A percentile compares a stretch with the other conserved stretches of the same genome.
These are phyloP conservation scores for Tephrocybe rancida DNA, from an alignment of 768 basidiomycete genomes.

Conservation along the genomic window DNA sequence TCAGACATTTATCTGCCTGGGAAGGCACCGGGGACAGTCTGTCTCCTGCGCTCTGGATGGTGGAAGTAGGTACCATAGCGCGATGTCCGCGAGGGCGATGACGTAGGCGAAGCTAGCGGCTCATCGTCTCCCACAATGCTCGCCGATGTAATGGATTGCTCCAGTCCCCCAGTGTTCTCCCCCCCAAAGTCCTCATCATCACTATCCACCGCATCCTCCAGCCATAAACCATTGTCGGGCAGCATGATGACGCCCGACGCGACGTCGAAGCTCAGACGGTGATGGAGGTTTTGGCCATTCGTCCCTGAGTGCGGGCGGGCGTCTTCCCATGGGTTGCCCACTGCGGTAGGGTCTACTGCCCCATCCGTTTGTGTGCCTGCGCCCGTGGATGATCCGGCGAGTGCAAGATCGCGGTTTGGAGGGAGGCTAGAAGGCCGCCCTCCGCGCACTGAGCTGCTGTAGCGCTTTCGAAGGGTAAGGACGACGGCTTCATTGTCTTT, in stretches of 20 bases:
- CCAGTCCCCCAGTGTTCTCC: slow-evolving; percentile 30
- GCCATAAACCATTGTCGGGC: slow-evolving; percentile 74
- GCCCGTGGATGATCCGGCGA: slow-evolving; percentile 18
- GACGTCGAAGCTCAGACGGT: slow-evolving; percentile 82
- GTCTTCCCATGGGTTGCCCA: slow-evolving; percentile 69
- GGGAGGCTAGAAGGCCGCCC: slow-evolving; percentile 18
- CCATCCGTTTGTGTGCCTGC: slow-evolving; percentile 13
- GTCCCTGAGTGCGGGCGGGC: slow-evolving; percentile 29
- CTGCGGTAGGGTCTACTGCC: slow-evolving; percentile 25
- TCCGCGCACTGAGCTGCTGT: slow-evolving; percentile 52
- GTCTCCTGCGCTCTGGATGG: slow-evolving; percentile 74
- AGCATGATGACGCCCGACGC: slow-evolving; percentile 89
- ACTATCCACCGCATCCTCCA: slow-evolving; percentile 50
- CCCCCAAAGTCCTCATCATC: slow-evolving; percentile 48
- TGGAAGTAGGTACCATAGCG: slow-evolving; percentile 84
- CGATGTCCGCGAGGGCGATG: slow-evolving; percentile 46
- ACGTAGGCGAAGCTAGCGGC: slow-evolving; percentile 18
- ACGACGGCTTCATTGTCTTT: slow-evolving; percentile 72
- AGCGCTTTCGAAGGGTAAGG: slow-evolving; percentile 76
- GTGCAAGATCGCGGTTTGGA: slow-evolving; percentile 18
- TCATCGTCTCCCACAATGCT: slow-evolving; percentile 19
- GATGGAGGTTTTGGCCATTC: slow-evolving; percentile 34
- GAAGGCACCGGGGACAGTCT: slow-evolving; percentile 64
- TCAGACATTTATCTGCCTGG: slow-evolving; percentile 26
- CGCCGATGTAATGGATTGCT: slow-evolving; percentile 28